A percentile compares a stretch with the other conserved stretches of the same genome.
phyloP scores from a whole-genome alignment of 2,329 filamentous ascomycete genomes.

The Aspergillus ustus region DNA sequence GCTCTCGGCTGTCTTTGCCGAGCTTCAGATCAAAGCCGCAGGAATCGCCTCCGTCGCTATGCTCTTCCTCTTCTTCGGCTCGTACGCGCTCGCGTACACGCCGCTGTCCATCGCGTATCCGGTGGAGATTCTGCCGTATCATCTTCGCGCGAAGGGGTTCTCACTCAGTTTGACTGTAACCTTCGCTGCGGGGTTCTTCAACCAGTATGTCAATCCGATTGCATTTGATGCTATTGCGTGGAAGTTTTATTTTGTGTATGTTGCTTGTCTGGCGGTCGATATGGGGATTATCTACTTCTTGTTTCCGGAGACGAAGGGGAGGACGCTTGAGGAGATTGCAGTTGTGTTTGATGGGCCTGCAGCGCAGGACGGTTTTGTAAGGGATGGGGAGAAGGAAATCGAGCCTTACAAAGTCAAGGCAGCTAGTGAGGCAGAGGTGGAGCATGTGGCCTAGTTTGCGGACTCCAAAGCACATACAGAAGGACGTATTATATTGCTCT shows the following conservation, averaged over 20 bases:
- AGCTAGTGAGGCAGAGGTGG: too few species aligned
- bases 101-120: conserved; percentile 28
- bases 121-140: conserved; percentile 27
- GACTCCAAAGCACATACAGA: too few species aligned
- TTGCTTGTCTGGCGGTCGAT: neutral
- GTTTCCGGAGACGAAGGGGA: conserved; percentile 1
- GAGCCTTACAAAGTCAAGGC: too few species aligned
- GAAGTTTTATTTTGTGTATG: conserved; percentile 35
- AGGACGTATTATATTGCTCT: too few species aligned
- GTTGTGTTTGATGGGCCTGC: conserved; percentile 3
- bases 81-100: conserved; percentile 28
- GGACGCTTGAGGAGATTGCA: conserved; percentile 7
- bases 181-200: conserved; percentile 41
- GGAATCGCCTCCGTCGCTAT: conserved; percentile 16
- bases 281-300: neutral
- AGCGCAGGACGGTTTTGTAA: too few species aligned
- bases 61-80: conserved; percentile 26
- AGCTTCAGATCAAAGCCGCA: conserved; percentile 6
- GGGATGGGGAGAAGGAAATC: too few species aligned
- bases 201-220: conserved; percentile 50
- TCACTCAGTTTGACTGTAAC: conserved; percentile 23
- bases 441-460: too few species aligned
- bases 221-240: conserved; percentile 44
- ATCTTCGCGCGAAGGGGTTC: conserved; percentile 28
- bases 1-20: conserved; percentile 14